Conservation (phyloP, 306 rosid species). For the Cucurbita maxima region DNA sequence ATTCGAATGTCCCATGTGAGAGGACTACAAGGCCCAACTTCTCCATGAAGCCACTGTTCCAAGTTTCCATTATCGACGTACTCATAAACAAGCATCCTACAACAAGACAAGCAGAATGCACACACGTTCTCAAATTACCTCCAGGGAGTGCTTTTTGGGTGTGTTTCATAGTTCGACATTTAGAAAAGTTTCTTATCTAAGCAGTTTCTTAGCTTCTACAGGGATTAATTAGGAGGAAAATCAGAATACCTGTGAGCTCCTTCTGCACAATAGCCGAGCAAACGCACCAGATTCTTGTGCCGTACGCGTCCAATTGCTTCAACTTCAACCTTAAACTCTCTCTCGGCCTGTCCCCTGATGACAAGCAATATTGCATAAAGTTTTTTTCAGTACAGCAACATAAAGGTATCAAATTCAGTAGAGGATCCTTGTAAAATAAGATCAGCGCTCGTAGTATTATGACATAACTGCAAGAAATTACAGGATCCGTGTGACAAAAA, state of each 20-base stretch:
- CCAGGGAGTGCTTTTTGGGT: not conserved
- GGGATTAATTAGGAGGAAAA: not conserved
- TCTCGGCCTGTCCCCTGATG: constrained; percentile 54
- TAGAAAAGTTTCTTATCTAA: not conserved
- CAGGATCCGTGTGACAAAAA: not conserved
- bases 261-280: constrained; percentile 55
- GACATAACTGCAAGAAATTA: not conserved
- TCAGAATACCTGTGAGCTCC: constrained; percentile 41
- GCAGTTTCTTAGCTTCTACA: not conserved
- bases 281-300: constrained; percentile 50
- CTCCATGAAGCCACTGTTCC: constrained; percentile 59
- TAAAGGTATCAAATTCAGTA: not conserved
- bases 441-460: not conserved
- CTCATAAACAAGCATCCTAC: constrained; percentile 51
- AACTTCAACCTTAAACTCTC: constrained; percentile 54
- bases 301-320: constrained; percentile 63
- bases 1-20: constrained; percentile 44
- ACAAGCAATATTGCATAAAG: not conserved
- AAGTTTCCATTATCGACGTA: constrained; percentile 49
- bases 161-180: not conserved
- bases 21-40: constrained; percentile 39
- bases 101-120: constrained; percentile 3
- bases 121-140: not conserved
- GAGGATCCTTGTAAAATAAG: not conserved
- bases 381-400: not conserved